Conservation (phyloP, 2,329 filamentous ascomycete genomes). For the Aspergillus persii region DNA sequence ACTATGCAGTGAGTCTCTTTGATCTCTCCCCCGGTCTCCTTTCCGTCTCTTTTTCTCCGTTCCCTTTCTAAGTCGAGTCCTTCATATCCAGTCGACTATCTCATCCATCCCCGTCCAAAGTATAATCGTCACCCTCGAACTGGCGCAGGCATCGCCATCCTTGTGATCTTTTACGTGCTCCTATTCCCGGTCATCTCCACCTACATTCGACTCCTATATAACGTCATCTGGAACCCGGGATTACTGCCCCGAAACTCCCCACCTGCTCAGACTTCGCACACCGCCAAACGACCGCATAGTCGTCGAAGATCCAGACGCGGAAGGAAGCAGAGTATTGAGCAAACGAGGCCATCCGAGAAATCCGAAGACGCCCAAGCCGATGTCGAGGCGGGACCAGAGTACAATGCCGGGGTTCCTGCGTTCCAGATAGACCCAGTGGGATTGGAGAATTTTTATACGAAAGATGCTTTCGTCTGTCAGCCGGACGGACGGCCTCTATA, state of each 20-base stretch:
- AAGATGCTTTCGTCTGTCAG: conserved; percentile 81
- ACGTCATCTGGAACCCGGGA: conserved; percentile 69
- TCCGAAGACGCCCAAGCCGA: conserved; percentile 24
- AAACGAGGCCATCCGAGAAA: neutral
- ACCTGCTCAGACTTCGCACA: conserved; percentile 28
- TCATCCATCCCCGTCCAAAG: conserved; percentile 54
- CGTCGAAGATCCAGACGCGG: conserved; percentile 19
- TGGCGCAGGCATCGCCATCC: conserved; percentile 64
- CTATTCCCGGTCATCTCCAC: conserved; percentile 63
- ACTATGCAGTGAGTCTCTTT: conserved; percentile 60
- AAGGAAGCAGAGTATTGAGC: conserved; percentile 17
- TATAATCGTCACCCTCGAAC: conserved; percentile 43
- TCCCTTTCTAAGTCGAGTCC: neutral
- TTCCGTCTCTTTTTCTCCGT: neutral
- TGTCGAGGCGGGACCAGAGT: conserved; percentile 26
- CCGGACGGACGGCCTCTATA: conserved; percentile 79
- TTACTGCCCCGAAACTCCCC: conserved; percentile 64
- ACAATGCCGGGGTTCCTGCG: conserved; percentile 23
- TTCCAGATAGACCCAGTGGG: conserved; percentile 60
- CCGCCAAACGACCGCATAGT: conserved; percentile 15
- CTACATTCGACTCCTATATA: conserved; percentile 69
- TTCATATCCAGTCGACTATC: conserved; percentile 62
- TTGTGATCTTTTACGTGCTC: conserved; percentile 71
- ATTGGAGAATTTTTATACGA: conserved; percentile 74
- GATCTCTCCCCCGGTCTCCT: neutral